Evolutionary conservation across 352 stramenopile genomes (phyloP), one percentile per base, ranked within the genome.

Genomic region (Phytophthora multivora): DNA sequence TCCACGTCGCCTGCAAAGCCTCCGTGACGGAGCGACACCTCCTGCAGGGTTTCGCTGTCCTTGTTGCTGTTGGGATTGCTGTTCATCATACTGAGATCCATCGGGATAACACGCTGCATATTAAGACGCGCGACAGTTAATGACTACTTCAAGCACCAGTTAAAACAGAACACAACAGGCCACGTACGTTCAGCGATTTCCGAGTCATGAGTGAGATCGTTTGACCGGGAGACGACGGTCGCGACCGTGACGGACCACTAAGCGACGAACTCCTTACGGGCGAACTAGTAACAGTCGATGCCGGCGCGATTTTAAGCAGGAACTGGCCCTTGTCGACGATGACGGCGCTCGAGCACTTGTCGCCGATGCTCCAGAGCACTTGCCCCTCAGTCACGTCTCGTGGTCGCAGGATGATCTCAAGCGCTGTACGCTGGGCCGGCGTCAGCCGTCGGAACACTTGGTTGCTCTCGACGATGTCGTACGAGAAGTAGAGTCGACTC

Each of bases 321-420:
- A 97, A 89, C 47, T 85, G 73, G 1, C 88, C 89, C 19, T 83
- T 87, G 66, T 94, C 83, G 19, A 97, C 73, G 47, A 97, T 83
- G 21, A 96, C 73, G 0, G 87, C 89, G 16, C 59, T 80, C 3
- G 63, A 68, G 49, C 86, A 93, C 36, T 79, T 80, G 48, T 90
- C 69, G 19, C 90, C 89, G 33, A 65, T 71, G 26, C 65, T 75
- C 89, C 89, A 97, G 12, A 97, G 45, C 33, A 89, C 71, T 33
- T 95, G 81, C 4, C 88, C 86, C 18, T 83, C 74, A 2, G 40
- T 62, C 46, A 93, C 81, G 21, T 83, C 73, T 7, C 73, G 67
- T 33, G 86, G 78, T 35, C 71, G 79, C 19, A 93, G 48, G 11
- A 92, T 80, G 42, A 91, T 92, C 71, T 97, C 88, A 21, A 97